A percentile compares a stretch with the other conserved stretches of the same genome.
These are phyloP conservation scores for Neurospora sp. DNA, from an alignment of 495 filamentous ascomycete species.

Conservation along the genomic window DNA sequence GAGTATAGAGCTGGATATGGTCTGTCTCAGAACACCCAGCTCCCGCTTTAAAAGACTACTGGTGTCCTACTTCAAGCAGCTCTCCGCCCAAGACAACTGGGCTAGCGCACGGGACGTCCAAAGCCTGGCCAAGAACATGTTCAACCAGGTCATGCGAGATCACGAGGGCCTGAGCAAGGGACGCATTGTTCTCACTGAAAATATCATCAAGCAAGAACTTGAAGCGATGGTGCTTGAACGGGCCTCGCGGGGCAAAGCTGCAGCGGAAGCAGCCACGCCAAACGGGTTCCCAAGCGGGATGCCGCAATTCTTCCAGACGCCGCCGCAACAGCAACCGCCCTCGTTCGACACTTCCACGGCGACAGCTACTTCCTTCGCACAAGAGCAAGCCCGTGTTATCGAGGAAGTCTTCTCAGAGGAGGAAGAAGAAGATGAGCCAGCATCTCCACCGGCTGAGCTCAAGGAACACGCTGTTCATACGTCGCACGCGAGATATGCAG, in stretches of 20 bases:
- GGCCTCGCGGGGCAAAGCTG: conserved; percentile 9
- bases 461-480: conserved; percentile 3
- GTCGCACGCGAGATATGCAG: background rate
- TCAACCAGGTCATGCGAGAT: conserved; percentile 30
- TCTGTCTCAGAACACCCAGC: conserved; percentile 23
- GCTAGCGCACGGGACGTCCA: conserved; percentile 60
- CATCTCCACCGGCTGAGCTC: background rate
- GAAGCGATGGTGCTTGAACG: conserved; percentile 39
- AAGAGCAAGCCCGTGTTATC: background rate
- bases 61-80: conserved; percentile 26
- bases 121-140: conserved; percentile 44
- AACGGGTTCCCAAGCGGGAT: background rate
- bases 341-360: background rate
- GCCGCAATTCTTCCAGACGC: background rate
- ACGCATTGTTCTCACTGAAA: conserved; percentile 19
- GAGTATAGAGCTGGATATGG: conserved; percentile 25
- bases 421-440: background rate
- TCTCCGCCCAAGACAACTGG: conserved; percentile 46
- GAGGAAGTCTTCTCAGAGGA: background rate
- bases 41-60: conserved; percentile 14
- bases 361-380: background rate
- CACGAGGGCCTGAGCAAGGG: conserved; percentile 13
- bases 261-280: background rate
- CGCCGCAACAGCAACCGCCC: background rate
- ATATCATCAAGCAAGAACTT: conserved; percentile 26